Base-by-base conservation (phyloP, 805 yeast genomes). In the Candida tallmaniae region DNA sequence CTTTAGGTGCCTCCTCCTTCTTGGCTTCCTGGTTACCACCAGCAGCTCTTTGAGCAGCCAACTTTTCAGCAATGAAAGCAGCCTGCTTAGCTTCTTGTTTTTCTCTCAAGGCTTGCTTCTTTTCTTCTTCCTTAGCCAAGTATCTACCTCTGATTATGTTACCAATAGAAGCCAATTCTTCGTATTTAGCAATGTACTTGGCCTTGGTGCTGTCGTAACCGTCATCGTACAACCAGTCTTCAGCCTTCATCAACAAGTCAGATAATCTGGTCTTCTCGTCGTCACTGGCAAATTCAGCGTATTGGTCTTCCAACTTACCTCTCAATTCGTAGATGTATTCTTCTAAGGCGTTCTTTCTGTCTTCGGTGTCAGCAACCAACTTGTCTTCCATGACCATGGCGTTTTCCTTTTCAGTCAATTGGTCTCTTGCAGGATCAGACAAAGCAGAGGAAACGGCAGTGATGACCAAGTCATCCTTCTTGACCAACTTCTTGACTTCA, bases 201-300 rank as follows among this genome's bases (percentile, higher is more conserved):
- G 93, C 98, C 78, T 93, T 89, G 56, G 89, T 75, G 44, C 97
- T 78, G 64, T 93, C 99, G 60, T 85, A 88, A 58, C 97, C 97
- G 38, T 88, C 98, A 44, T 84, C 95, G 67, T 93, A 93, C 56
- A 93, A 78, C 99, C 99, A 93, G 58, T 90, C 96, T 76, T 93
- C 98, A 47, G 97, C 79, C 62, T 80, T 82, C 56, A 73, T 60
- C 59, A 93, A 76, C 74, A 83, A 74, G 41, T 68, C 83, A 32
- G 75, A 62, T 55, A 93, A 74, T 57, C 76, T 83, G 46, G 68
- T 70, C 78, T 90, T 90, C 76, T 93, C 98, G 54, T 79, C 87
- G 41, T 83, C 94, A 48, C 83, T 74, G 39, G 97, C 96, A 60
- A 89, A 93, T 52, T 73, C 80, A 48, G 84, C 75, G 62, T 90